phyloP scores from a whole-genome alignment of 352 stramenopile genomes.

The Phytopythium helicoides region DNA sequence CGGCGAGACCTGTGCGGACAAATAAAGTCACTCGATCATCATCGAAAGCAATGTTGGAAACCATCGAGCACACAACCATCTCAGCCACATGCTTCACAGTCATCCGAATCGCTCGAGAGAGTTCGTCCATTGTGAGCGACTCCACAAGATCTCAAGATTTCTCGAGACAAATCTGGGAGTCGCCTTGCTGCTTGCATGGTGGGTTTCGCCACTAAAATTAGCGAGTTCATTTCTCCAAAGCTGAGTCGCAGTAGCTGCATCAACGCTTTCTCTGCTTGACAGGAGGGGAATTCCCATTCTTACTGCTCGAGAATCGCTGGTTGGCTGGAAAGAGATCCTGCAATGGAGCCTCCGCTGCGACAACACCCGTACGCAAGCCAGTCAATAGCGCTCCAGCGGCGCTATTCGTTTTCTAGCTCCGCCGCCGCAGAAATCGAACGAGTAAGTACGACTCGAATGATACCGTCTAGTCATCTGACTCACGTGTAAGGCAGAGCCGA shows the following conservation, averaged over 20 bases:
- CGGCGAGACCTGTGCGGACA: slow-evolving; percentile 37
- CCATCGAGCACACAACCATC: slow-evolving; percentile 9
- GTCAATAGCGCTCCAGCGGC: slow-evolving; percentile 18
- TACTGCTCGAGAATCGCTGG: too few species aligned
- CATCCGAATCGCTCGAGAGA: slow-evolving; percentile 16
- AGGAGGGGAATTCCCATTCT: too few species aligned
- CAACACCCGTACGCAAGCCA: slow-evolving; percentile 15
- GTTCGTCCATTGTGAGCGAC: slow-evolving; percentile 24
- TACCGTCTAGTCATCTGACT: neutral
- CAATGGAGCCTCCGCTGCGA: slow-evolving; percentile 6
- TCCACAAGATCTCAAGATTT: too few species aligned
- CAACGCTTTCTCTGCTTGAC: too few species aligned
- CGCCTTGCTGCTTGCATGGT: too few species aligned
- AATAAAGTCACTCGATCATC: neutral
- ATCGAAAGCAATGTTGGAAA: neutral
- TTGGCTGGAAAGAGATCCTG: slow-evolving; percentile 5
- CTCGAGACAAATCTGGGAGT: too few species aligned
- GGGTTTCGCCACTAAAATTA: too few species aligned
- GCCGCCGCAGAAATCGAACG: slow-evolving; percentile 20
- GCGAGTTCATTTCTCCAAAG: neutral
- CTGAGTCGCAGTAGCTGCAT: too few species aligned
- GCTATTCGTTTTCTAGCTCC: slow-evolving; percentile 26
- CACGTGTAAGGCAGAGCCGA: neutral
- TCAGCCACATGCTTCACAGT: slow-evolving; percentile 19
- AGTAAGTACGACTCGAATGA: slow-evolving; percentile 13